phyloP scores from a whole-genome alignment of 305 asterid species.

The Withania somnifera region DNA sequence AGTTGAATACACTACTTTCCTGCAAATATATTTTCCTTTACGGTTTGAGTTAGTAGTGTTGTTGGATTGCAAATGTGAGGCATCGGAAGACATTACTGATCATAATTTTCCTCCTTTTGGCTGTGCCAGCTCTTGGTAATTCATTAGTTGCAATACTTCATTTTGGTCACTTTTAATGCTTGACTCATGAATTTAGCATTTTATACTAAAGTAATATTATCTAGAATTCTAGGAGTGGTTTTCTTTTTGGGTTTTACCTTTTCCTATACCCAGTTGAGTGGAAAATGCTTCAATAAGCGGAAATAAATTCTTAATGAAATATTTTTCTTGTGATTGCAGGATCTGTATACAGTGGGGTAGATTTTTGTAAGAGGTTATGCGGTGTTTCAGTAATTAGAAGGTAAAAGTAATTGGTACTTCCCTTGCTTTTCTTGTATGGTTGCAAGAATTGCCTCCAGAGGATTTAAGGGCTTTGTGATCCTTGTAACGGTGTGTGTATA shows the following conservation, averaged over 20 bases:
- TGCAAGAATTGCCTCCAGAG: not conserved
- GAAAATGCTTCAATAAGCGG: not conserved
- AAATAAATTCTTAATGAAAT: not conserved
- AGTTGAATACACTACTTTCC: not conserved
- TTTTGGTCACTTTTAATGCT: not conserved
- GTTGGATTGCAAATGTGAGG: not conserved
- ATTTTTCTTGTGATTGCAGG: constrained; percentile 38
- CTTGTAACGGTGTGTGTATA: not conserved
- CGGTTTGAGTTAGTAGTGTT: not conserved
- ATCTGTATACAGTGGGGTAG: constrained; percentile 92
- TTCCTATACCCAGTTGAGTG: not conserved
- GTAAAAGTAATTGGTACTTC: constrained; percentile 16
- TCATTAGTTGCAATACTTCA: not conserved
- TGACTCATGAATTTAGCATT: not conserved
- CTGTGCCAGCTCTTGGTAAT: not conserved
- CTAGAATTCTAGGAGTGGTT: not conserved
- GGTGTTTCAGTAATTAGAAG: constrained; percentile 97
- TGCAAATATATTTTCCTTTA: not conserved
- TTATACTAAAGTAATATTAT: not conserved
- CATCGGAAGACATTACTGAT: not conserved
- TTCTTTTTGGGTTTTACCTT: not conserved
- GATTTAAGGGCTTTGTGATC: not conserved
- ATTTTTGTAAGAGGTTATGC: constrained; percentile 92
- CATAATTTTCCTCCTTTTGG: not conserved
- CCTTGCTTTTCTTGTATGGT: not conserved